These are phyloP conservation scores for Aurinia saxatilis DNA, from an alignment of 345 rosid species.

Conservation along the genomic window DNA sequence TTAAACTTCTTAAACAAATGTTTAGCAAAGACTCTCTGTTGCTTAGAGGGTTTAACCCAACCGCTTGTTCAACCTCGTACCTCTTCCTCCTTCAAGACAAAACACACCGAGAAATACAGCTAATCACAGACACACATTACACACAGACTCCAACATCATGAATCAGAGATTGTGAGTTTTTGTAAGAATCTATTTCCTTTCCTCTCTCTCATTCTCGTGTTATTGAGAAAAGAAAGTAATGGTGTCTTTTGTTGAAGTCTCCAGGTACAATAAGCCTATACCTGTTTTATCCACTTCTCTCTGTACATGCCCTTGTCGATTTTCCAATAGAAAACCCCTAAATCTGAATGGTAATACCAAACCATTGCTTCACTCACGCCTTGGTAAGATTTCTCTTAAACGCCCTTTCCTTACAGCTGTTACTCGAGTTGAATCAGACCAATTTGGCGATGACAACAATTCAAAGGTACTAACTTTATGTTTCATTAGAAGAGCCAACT, in stretches of 20 bases:
- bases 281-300: constrained; percentile 35
- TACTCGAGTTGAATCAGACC: constrained; percentile 43
- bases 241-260: constrained; percentile 36
- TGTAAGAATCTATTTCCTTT: no score
- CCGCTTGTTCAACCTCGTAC: not conserved
- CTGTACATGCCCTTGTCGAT: constrained; percentile 38
- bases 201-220: no score
- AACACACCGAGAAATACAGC: not conserved
- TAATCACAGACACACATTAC: not conserved
- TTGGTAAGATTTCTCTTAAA: constrained; percentile 13
- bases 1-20: not conserved
- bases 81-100: not conserved
- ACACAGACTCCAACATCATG: not conserved
- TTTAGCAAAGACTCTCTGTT: not conserved
- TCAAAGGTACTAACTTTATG: constrained; percentile 35
- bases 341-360: constrained; percentile 27
- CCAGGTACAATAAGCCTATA: constrained; percentile 25
- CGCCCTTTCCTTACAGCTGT: constrained; percentile 41
- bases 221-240: constrained; percentile 20
- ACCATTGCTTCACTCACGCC: constrained; percentile 20
- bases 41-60: not conserved
- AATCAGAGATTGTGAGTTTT: not conserved
- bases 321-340: constrained; percentile 31
- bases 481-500: not conserved
- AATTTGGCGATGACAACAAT: constrained; percentile 32